Percentiles rank a stretch among this genome's conserved stretches.
phyloP scores from a whole-genome alignment of 139 green algal genomes.

The Chlamydomonas schloesseri region DNA sequence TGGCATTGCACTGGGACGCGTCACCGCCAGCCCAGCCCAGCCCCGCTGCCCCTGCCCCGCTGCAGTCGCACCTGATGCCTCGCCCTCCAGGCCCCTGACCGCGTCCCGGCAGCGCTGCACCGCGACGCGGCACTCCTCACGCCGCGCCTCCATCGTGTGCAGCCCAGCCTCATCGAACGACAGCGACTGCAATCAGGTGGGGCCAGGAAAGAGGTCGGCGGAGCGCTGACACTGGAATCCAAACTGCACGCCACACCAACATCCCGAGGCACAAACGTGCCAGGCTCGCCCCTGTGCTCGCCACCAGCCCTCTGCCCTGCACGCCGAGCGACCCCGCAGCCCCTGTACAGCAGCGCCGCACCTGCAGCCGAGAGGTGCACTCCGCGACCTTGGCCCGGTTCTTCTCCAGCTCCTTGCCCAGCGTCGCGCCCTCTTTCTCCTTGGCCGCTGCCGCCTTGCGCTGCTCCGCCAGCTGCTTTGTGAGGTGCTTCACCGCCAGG shows the following conservation, averaged over 20 bases:
- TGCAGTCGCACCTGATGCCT: slow-evolving; percentile 60
- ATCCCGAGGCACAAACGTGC: too few species aligned
- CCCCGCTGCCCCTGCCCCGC: too few species aligned
- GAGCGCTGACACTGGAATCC: too few species aligned
- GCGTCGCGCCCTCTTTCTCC: slow-evolving; percentile 79
- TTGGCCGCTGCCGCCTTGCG: slow-evolving; percentile 78
- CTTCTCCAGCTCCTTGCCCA: slow-evolving; percentile 73
- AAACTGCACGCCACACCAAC: background rate
- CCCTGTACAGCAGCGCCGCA: too few species aligned
- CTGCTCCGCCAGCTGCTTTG: slow-evolving; percentile 85
- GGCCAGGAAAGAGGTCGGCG: too few species aligned
- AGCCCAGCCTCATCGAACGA: slow-evolving; percentile 63
- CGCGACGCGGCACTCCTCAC: slow-evolving; percentile 44
- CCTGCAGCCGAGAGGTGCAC: slow-evolving; percentile 53
- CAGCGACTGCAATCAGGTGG: slow-evolving; percentile 51
- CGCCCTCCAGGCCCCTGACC: slow-evolving; percentile 68
- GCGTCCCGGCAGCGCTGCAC: slow-evolving; percentile 63
- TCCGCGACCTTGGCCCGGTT: slow-evolving; percentile 63
- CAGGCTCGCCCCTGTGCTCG: too few species aligned
- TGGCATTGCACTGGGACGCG: too few species aligned
- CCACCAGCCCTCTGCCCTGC: too few species aligned
- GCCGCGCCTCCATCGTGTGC: slow-evolving; percentile 60
- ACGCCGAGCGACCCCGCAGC: too few species aligned
- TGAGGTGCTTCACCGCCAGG: slow-evolving; percentile 79
- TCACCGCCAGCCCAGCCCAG: too few species aligned